Evolutionary conservation across 495 filamentous ascomycete species (phyloP).

Genomic region (Parathielavia appendiculata): DNA sequence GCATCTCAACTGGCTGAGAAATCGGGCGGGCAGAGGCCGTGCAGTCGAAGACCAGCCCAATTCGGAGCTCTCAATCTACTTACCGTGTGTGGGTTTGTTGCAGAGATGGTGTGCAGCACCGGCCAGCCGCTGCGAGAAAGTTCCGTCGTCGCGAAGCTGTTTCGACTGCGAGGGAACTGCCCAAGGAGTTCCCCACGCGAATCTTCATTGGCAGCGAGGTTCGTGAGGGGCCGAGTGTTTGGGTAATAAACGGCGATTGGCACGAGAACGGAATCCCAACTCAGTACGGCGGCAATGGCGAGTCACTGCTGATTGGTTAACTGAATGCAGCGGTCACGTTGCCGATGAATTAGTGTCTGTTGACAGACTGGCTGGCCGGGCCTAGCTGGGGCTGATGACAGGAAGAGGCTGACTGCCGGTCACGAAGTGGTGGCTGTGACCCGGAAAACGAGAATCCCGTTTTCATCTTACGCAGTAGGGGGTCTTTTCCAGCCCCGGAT

Average conservation of each 20-base stretch:
- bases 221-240: not conserved
- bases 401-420: not conserved
- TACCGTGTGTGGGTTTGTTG: not conserved
- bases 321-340: conserved; percentile 1
- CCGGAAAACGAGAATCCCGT: conserved; percentile 4
- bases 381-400: conserved; percentile 13
- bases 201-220: conserved; percentile 2
- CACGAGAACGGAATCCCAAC: conserved; percentile 1
- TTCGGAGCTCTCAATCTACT: not conserved
- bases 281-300: conserved; percentile 6
- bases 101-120: conserved; percentile 5
- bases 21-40: conserved; percentile 1
- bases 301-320: conserved; percentile 7
- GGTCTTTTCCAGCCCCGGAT: not conserved
- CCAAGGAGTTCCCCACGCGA: not conserved
- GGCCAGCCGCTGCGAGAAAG: conserved; percentile 4
- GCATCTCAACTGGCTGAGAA: not conserved
- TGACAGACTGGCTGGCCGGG: not conserved
- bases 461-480: not conserved
- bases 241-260: conserved; percentile 6
- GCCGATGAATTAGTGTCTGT: not conserved
- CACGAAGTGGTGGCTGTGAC: conserved; percentile 11
- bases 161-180: not conserved
- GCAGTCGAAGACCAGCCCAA: not conserved
- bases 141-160: not conserved